These are phyloP conservation scores for Plectranthus barbatus DNA, from an alignment of 257 asterid species.

Conservation along the genomic window DNA sequence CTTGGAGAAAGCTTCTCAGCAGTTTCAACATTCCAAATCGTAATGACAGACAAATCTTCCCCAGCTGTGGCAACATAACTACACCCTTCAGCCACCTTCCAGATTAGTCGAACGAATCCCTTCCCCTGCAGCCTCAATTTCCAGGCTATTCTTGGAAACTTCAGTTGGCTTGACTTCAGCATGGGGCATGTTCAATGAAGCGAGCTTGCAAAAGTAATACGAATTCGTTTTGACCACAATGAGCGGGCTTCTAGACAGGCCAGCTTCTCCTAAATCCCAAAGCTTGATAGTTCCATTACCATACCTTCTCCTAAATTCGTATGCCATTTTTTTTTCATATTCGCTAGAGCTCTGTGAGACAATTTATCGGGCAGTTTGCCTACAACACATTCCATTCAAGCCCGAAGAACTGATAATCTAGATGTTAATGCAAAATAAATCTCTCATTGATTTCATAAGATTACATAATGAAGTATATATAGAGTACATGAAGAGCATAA, in stretches of 20 bases:
- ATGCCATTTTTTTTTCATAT: slow-evolving; percentile 44
- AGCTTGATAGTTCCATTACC: slow-evolving; percentile 74
- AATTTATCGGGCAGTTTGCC: slow-evolving; percentile 35
- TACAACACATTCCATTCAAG: no score
- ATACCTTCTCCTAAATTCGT: slow-evolving; percentile 88
- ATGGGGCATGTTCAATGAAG: slow-evolving; percentile 31
- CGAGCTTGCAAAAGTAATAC: slow-evolving; percentile 90
- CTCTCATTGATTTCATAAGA: no score
- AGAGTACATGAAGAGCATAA: no score
- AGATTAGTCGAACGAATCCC: slow-evolving; percentile 6
- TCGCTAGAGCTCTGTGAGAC: slow-evolving; percentile 13
- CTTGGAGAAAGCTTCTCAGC: slow-evolving; percentile 45
- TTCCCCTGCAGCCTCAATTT: slow-evolving; percentile 22
- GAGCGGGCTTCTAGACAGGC: slow-evolving; percentile 63
- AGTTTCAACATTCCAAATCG: slow-evolving; percentile 68
- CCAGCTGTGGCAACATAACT: slow-evolving; percentile 63
- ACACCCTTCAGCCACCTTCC: slow-evolving; percentile 34
- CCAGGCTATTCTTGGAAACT: slow-evolving; percentile 12
- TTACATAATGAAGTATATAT: no score
- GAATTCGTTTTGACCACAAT: slow-evolving; percentile 56
- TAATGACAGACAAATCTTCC: slow-evolving; percentile 63
- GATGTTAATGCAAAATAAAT: no score
- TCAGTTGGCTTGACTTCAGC: slow-evolving; percentile 12
- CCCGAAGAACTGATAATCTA: no score
- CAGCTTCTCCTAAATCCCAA: slow-evolving; percentile 82